phyloP scores from a whole-genome alignment of 345 rosid genomes.

The Pistacia vera region DNA sequence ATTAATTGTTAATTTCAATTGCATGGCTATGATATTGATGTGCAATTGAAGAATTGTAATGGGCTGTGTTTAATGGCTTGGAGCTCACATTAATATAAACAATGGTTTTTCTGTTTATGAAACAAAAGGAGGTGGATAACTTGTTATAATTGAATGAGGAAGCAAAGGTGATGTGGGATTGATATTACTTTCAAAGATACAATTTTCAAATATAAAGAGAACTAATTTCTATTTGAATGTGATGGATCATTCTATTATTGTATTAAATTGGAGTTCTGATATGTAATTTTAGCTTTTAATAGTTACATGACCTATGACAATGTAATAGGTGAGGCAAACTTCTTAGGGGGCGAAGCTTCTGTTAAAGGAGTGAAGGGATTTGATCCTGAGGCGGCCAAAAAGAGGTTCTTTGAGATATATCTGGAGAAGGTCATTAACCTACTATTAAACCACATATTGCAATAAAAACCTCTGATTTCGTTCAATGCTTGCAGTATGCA shows the following conservation, averaged over 20 bases:
- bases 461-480: slow-evolving; percentile 3
- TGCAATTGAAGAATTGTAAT: not conserved
- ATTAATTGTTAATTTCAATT: not conserved
- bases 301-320: not conserved
- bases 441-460: slow-evolving; percentile 8
- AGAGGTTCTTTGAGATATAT: slow-evolving; percentile 90
- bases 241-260: not conserved
- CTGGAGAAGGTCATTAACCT: slow-evolving; percentile 65
- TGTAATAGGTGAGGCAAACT: slow-evolving; percentile 79
- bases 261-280: not conserved
- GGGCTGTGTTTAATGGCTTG: not conserved
- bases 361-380: slow-evolving; percentile 76
- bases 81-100: not conserved
- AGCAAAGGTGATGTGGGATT: not conserved
- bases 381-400: slow-evolving; percentile 66
- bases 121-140: not conserved
- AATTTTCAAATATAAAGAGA: not conserved
- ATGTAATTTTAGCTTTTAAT: not conserved
- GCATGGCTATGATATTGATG: not conserved
- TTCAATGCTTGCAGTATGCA: slow-evolving; percentile 57
- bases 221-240: not conserved
- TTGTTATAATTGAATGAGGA: not conserved
- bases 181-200: not conserved
- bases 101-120: not conserved
- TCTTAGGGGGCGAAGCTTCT: slow-evolving; percentile 92